Evolutionary conservation across 148 eudicot genomes (phyloP).

Genomic region (Chenopodium quinoa): DNA sequence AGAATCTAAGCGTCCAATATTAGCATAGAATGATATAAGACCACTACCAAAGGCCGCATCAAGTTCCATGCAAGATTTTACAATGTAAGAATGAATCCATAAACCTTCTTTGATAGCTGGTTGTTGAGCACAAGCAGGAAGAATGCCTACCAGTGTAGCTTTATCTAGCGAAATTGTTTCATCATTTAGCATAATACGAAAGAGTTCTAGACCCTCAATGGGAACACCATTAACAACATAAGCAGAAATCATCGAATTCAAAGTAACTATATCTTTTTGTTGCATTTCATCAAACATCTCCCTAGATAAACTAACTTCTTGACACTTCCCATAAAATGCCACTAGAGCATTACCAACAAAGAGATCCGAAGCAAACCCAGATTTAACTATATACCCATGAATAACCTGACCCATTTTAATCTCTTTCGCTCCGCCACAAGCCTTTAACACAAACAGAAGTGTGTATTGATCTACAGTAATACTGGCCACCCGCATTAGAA

Average conservation of each 20-base stretch:
- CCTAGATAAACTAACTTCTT: constrained; percentile 20
- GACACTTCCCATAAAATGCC: constrained; percentile 34
- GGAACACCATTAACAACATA: constrained; percentile 24
- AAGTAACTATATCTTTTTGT: constrained; percentile 34
- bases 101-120: constrained; percentile 29
- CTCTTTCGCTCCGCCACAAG: constrained; percentile 26
- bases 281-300: constrained; percentile 30
- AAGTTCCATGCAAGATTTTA: constrained; percentile 25
- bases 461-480: constrained; percentile 27
- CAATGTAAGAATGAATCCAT: constrained; percentile 32
- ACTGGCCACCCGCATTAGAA: constrained; percentile 24
- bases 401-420: constrained; percentile 23
- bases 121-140: constrained; percentile 43
- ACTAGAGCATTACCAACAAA: constrained; percentile 36
- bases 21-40: constrained; percentile 33
- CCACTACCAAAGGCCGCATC: constrained; percentile 37
- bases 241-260: constrained; percentile 37
- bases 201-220: constrained; percentile 32
- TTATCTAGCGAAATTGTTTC: constrained; percentile 23
- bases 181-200: constrained; percentile 28
- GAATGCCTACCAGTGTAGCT: constrained; percentile 37
- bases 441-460: constrained; percentile 29
- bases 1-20: constrained; percentile 24
- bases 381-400: constrained; percentile 32
- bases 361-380: constrained; percentile 30